Evolutionary conservation across 2,329 filamentous ascomycete genomes (phyloP).

Genomic region (Zymoseptoria ardabiliae): DNA sequence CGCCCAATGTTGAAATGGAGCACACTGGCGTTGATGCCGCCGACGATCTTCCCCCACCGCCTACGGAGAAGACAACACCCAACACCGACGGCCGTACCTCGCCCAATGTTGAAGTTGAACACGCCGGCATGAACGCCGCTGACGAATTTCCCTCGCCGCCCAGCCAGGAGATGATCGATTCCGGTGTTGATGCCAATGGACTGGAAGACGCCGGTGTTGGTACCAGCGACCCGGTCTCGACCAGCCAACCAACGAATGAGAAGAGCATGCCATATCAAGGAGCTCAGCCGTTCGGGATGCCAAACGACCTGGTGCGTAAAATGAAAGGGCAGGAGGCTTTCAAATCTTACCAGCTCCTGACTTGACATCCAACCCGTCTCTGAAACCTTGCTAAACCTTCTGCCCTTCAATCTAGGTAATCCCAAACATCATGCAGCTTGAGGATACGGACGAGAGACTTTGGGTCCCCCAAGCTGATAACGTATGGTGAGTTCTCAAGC

Average conservation of each 20-base stretch:
- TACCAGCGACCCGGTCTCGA: background rate
- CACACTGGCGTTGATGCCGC: background rate
- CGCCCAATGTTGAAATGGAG: background rate
- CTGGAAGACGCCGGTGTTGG: background rate
- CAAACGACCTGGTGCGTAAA: background rate
- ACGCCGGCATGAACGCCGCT: background rate
- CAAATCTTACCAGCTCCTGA: too few species aligned
- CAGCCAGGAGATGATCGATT: background rate
- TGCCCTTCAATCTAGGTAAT: background rate
- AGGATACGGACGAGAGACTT: background rate
- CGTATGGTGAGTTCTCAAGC: too few species aligned
- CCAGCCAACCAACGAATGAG: background rate
- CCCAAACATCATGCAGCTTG: background rate
- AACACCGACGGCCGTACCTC: background rate
- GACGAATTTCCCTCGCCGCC: background rate
- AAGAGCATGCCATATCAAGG: background rate
- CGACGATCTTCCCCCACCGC: background rate
- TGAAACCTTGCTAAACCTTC: too few species aligned
- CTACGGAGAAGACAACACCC: background rate
- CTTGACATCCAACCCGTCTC: too few species aligned
- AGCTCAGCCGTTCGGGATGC: background rate
- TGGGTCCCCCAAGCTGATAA: background rate
- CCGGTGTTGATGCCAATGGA: background rate
- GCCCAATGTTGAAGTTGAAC: background rate
- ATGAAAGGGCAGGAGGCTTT: too few species aligned